Evolutionary conservation across 345 rosid genomes (phyloP).

Genomic region (Bruguiera sexangula): DNA sequence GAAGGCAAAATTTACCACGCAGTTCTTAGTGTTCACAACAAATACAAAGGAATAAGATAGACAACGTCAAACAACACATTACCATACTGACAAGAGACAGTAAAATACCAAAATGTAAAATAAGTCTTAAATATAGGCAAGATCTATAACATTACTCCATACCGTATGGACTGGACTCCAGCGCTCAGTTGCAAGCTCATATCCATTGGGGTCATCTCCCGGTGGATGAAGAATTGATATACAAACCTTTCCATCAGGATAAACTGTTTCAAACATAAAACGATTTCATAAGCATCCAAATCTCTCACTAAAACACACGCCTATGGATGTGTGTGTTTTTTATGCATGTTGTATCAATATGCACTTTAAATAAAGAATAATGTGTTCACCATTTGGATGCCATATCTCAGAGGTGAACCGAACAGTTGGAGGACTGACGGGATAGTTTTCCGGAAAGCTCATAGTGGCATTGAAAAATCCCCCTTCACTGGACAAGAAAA

Average conservation of each 20-base stretch:
- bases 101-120: neutral
- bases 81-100: neutral
- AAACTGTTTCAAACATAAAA: conserved; percentile 37
- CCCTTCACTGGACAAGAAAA: conserved; percentile 55
- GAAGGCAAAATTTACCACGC: neutral
- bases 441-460: conserved; percentile 71
- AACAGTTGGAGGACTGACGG: conserved; percentile 70
- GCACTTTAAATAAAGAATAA: conserved; percentile 6
- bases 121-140: neutral
- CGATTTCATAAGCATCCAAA: neutral
- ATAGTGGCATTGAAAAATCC: conserved; percentile 81
- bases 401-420: conserved; percentile 75
- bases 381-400: conserved; percentile 79
- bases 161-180: conserved; percentile 89
- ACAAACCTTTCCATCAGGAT: conserved; percentile 75
- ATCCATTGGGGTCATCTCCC: conserved; percentile 95
- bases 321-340: too few relatives aligned
- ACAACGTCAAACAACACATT: neutral
- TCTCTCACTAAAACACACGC: too few relatives aligned
- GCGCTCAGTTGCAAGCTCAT: conserved; percentile 84
- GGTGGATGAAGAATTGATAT: conserved; percentile 92
- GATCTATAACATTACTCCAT: conserved; percentile 6
- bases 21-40: neutral
- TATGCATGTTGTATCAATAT: neutral
- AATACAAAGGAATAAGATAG: neutral